A percentile compares a stretch with the other conserved stretches of the same genome.
Conservation (phyloP, 2,329 filamentous ascomycete species). For the Furcasterigmium sp. region DNA sequence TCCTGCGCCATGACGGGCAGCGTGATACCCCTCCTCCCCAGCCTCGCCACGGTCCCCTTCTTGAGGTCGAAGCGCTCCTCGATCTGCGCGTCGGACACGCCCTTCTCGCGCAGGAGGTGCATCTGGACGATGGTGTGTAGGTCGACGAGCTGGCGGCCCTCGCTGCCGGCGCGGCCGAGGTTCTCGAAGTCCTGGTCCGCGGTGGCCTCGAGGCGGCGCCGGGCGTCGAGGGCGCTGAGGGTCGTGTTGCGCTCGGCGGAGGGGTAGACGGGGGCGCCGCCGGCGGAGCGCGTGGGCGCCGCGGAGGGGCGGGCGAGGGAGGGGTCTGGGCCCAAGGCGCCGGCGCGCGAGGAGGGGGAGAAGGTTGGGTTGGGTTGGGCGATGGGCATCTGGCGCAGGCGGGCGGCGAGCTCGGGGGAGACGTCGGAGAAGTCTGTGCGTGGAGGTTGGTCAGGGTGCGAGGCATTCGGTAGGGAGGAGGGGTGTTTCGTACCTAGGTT, state of each 20-base stretch:
- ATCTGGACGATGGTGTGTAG: conserved; percentile 41
- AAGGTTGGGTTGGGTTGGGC: conserved; percentile 49
- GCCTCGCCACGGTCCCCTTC: conserved; percentile 35
- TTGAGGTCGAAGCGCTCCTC: conserved; percentile 41
- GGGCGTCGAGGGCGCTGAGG: conserved; percentile 42
- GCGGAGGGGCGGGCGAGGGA: conserved; percentile 39
- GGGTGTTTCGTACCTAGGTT: conserved; percentile 21
- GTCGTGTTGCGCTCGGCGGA: conserved; percentile 35
- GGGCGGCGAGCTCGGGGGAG: conserved; percentile 41
- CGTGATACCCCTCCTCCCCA: conserved; percentile 34
- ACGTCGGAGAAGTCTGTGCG: conserved; percentile 34
- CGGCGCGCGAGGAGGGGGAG: conserved; percentile 44
- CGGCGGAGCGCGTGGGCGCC: conserved; percentile 10
- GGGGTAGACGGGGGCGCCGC: conserved; percentile 22
- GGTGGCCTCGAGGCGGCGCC: conserved; percentile 35
- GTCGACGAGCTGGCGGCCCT: conserved; percentile 40
- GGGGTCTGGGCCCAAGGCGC: conserved; percentile 26
- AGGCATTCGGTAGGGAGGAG: conserved; percentile 9
- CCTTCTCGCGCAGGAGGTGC: conserved; percentile 36
- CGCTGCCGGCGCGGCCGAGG: conserved; percentile 23
- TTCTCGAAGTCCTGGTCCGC: conserved; percentile 39
- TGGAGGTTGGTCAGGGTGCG: conserved; percentile 28
- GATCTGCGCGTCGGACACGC: conserved; percentile 32
- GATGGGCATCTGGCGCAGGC: conserved; percentile 49
- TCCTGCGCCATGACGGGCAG: not conserved